Base-by-base conservation (phyloP, 352 stramenopile genomes). In the Thalassiosira livingstoniorum region DNA sequence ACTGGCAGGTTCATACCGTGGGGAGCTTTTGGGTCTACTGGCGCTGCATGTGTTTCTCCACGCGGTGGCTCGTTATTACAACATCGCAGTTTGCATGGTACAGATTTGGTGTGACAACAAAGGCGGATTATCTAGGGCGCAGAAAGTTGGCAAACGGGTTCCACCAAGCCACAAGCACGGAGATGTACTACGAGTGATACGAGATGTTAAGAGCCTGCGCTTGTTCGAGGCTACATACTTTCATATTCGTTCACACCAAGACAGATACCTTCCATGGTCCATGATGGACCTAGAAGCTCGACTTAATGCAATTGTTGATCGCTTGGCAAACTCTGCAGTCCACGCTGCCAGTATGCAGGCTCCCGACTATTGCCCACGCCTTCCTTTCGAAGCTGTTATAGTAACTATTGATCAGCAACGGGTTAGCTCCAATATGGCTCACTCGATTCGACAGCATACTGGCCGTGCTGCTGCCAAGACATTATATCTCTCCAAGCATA, bases 91-190 rank as follows among this genome's bases (percentile, higher is more conserved):
- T 29, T 2, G 1, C 2, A n/a, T 10, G 1, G 31, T 2, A 34
- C 55, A 72, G 21, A 72, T 72, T 11, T 72, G 64, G 13, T 72
- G 45, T 61, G 64, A 72, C 43, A 72, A 72, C 23, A 4, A 61
- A 31, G 64, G 42, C 7, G 11, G 7, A 27, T n/a, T 27, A 7
- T 25, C 25, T 7, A n/a, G 10, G 13, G 51, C 25, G 4, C 4
- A 72, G n/a, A 47, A 72, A 32, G 25, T 35, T 0, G 15, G 43
- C 2, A 11, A 31, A 34, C 39, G 42, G 4, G 58, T 71, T 27
- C n/a, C 23, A 29, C 13, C 15, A 2, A 21, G 65, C 32, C 29
- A 39, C 2, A 63, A 39, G 29, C 65, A 74, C 11, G 65, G 42
- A 25, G 65, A 74, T 32, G 62, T 74, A 31, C 47, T 60, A 11